Evolutionary conservation across 768 basidiomycete genomes (phyloP).

Genomic region (Paxillus ammoniavirescens): DNA sequence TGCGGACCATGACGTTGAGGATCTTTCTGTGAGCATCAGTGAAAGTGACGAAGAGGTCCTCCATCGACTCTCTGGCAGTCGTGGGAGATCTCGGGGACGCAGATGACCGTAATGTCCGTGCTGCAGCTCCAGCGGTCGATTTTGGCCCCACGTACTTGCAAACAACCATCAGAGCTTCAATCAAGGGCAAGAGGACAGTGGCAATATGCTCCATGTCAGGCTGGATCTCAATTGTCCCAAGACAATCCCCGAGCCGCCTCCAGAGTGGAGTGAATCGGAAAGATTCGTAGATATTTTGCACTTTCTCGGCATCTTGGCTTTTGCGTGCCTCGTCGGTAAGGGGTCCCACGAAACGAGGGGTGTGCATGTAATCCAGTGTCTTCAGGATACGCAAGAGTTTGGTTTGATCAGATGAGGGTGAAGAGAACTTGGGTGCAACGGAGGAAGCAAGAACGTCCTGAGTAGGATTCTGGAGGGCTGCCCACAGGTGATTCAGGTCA

Average conservation of each 20-base stretch:
- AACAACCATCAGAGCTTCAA: conserved; percentile 97
- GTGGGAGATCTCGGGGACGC: conserved; percentile 69
- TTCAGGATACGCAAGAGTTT: conserved; percentile 93
- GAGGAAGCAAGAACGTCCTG: conserved; percentile 60
- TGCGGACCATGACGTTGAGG: conserved; percentile 96
- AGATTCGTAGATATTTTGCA: conserved; percentile 84
- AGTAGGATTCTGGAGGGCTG: conserved; percentile 55
- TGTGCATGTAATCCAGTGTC: conserved; percentile 97
- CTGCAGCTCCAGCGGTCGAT: conserved; percentile 39
- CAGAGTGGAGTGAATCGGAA: conserved; percentile 91
- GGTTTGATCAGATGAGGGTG: conserved; percentile 93
- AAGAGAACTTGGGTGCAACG: conserved; percentile 87
- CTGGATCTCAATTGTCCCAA: conserved; percentile 78
- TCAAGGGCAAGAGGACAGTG: conserved; percentile 88
- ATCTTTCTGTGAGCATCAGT: conserved; percentile 93
- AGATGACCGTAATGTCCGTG: conserved; percentile 58
- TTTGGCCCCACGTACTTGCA: conserved; percentile 90
- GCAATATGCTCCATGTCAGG: conserved; percentile 84
- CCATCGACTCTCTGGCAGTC: conserved; percentile 74
- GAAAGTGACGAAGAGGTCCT: conserved; percentile 89
- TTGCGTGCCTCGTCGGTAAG: conserved; percentile 36
- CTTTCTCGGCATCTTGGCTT: conserved; percentile 70
- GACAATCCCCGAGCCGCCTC: conserved; percentile 86
- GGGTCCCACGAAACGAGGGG: conserved; percentile 49
- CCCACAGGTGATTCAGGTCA: conserved; percentile 77